phyloP scores from a whole-genome alignment of 805 yeast genomes.

The Kazachstania psychrophila region DNA sequence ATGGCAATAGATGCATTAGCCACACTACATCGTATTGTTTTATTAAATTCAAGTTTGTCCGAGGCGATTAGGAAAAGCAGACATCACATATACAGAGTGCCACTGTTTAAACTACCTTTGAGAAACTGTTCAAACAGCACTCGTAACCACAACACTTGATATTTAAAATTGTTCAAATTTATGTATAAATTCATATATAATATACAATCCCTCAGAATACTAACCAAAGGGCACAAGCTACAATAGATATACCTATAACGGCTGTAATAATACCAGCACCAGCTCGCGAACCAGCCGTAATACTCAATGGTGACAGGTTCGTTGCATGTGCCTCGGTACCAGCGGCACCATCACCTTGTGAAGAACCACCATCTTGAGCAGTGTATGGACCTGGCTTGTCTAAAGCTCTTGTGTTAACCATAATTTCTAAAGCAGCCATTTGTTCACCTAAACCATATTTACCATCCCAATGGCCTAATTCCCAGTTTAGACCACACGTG shows the following conservation, averaged over 20 bases:
- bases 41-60: no score
- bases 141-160: no score
- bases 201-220: conserved; percentile 26
- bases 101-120: no score
- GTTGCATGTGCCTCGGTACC: conserved; percentile 43
- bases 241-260: conserved; percentile 38
- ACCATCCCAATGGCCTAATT: conserved; percentile 55
- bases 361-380: conserved; percentile 56
- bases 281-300: conserved; percentile 44
- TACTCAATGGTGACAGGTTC: conserved; percentile 33
- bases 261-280: conserved; percentile 66
- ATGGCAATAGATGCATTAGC: no score
- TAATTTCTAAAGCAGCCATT: conserved; percentile 68
- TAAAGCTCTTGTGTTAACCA: conserved; percentile 34
- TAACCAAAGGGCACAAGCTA: conserved; percentile 40
- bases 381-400: conserved; percentile 51
- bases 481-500: conserved; percentile 86
- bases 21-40: no score
- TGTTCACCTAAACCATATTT: conserved; percentile 84
- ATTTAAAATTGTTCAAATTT: no score
- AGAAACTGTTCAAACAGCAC: no score
- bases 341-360: conserved; percentile 57
- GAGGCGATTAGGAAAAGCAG: no score
- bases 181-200: no score
- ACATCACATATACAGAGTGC: no score